Evolutionary conservation across 2,329 filamentous ascomycete genomes (phyloP).

Genomic region (Colletotrichum filicis): DNA sequence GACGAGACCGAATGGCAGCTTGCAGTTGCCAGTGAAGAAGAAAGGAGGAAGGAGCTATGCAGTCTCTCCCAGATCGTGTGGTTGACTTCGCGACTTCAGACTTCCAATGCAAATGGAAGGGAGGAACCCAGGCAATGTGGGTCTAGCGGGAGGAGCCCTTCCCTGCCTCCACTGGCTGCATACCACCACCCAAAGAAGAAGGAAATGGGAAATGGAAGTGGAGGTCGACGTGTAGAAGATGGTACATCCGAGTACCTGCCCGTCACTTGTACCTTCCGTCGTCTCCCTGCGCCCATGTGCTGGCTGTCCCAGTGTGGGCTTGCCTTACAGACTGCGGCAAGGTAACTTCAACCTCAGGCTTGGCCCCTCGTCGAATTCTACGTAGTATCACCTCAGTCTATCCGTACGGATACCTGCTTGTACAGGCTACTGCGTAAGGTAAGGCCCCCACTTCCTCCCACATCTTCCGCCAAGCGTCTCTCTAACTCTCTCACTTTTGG

Average conservation of each 20-base stretch:
- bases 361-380: no score
- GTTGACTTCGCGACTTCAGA: no score
- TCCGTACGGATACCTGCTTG: no score
- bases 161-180: conserved; percentile 17
- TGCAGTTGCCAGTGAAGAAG: not conserved
- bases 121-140: conserved; percentile 10
- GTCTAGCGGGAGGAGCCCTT: conserved; percentile 13
- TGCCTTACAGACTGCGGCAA: not conserved
- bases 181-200: not conserved
- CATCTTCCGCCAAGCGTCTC: conserved; percentile 6
- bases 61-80: not conserved
- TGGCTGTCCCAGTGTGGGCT: not conserved
- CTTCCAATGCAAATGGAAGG: not conserved
- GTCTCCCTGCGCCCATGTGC: conserved; percentile 24
- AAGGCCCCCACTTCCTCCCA: conserved; percentile 6
- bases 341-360: not conserved
- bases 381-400: no score
- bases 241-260: not conserved
- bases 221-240: no score
- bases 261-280: not conserved
- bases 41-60: no score
- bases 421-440: not conserved
- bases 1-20: not conserved
- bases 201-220: not conserved
- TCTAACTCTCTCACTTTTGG: not conserved